These are phyloP conservation scores for Crucibulum laeve DNA, from an alignment of 768 basidiomycete species.

Conservation along the genomic window DNA sequence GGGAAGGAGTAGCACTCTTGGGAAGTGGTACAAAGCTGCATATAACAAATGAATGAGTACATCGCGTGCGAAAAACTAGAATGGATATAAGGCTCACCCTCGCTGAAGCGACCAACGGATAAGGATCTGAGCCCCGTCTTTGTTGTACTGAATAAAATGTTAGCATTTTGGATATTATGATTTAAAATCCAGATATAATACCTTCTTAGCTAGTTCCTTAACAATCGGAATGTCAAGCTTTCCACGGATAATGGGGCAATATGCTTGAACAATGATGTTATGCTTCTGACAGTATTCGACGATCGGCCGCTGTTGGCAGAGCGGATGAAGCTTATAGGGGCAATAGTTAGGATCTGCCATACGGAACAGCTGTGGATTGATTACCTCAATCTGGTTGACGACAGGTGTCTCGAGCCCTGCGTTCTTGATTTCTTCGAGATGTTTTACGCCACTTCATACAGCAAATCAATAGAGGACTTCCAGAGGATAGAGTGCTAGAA, in stretches of 20 bases:
- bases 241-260: conserved; percentile 71
- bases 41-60: neutral
- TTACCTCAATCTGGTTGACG: conserved; percentile 81
- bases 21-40: conserved; percentile 76
- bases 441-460: conserved; percentile 52
- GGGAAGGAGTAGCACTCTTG: conserved; percentile 66
- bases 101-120: conserved; percentile 89
- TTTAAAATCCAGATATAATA: conserved; percentile 17
- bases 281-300: conserved; percentile 67
- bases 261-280: conserved; percentile 65
- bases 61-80: neutral
- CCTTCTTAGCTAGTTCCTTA: conserved; percentile 54
- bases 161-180: neutral
- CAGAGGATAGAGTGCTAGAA: neutral
- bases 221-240: conserved; percentile 52
- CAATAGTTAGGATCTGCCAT: conserved; percentile 7
- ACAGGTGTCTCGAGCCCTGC: conserved; percentile 62
- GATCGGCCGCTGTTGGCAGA: conserved; percentile 78
- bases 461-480: neutral
- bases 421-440: conserved; percentile 68
- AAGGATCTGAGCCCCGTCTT: conserved; percentile 72
- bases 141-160: conserved; percentile 33
- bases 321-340: conserved; percentile 65
- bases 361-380: neutral
- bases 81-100: conserved; percentile 40